Evolutionary conservation across 306 rosid genomes (phyloP).

Genomic region (Quercus cerris): DNA sequence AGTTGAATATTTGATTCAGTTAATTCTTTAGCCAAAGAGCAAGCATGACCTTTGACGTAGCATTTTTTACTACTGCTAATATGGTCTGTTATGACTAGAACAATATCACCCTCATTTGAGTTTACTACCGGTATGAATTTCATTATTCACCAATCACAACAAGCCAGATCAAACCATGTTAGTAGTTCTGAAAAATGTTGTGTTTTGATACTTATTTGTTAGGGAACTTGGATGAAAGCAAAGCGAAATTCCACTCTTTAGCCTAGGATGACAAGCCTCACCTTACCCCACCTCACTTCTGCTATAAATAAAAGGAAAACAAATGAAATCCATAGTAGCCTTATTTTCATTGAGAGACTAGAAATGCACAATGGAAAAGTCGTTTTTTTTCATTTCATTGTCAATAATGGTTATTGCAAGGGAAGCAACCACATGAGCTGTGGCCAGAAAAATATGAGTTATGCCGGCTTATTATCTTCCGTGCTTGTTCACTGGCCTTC

Average conservation of each 20-base stretch:
- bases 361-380: background rate
- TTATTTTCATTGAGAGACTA: slow-evolving; percentile 2
- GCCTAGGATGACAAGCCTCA: no score
- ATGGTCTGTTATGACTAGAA: no score
- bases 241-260: background rate
- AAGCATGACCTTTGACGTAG: no score
- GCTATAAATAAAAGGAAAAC: background rate
- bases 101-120: no score
- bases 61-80: no score
- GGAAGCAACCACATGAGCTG: slow-evolving; percentile 87
- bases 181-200: no score
- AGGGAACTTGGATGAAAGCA: background rate
- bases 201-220: no score
- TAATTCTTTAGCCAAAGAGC: background rate
- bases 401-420: slow-evolving; percentile 48
- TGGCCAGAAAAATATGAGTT: slow-evolving; percentile 44
- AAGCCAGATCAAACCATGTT: no score
- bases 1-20: background rate
- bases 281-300: no score
- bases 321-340: background rate
- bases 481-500: slow-evolving; percentile 54
- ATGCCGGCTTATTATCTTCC: slow-evolving; percentile 47
- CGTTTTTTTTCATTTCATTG: background rate
- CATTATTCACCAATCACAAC: no score
- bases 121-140: no score